These are phyloP conservation scores for Penicillium maclennaniae DNA, from an alignment of 495 filamentous ascomycete species.

Conservation along the genomic window DNA sequence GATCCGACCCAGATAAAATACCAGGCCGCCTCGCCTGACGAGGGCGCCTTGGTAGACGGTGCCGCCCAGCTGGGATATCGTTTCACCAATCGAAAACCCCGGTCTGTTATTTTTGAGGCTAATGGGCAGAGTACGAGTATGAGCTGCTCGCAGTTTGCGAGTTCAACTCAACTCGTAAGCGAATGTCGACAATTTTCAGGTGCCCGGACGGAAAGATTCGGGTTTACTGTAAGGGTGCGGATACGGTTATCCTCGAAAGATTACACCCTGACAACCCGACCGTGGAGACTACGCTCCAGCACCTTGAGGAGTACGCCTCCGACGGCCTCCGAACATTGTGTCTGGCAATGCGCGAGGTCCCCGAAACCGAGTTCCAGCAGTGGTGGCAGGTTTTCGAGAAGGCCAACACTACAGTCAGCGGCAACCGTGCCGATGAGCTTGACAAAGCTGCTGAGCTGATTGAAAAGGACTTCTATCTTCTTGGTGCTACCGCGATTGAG, in stretches of 20 bases:
- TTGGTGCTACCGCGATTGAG: slow-evolving; percentile 97
- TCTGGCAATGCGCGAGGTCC: slow-evolving; percentile 89
- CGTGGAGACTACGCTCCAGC: slow-evolving; percentile 81
- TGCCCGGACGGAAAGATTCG: slow-evolving; percentile 95
- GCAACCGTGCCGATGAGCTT: slow-evolving; percentile 88
- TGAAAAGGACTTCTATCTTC: slow-evolving; percentile 82
- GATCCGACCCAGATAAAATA: slow-evolving; percentile 85
- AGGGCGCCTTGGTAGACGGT: slow-evolving; percentile 93
- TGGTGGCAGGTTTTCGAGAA: slow-evolving; percentile 88
- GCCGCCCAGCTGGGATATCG: slow-evolving; percentile 80
- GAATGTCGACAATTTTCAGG: slow-evolving; percentile 96
- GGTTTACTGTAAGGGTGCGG: slow-evolving; percentile 93
- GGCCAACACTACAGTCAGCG: slow-evolving; percentile 85
- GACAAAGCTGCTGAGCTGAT: slow-evolving; percentile 97
- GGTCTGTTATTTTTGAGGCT: slow-evolving; percentile 74
- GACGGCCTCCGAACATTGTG: slow-evolving; percentile 95
- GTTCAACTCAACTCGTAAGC: slow-evolving; percentile 96
- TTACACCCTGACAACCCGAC: slow-evolving; percentile 74
- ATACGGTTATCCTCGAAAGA: slow-evolving; percentile 94
- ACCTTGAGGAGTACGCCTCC: slow-evolving; percentile 96
- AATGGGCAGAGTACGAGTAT: slow-evolving; percentile 72
- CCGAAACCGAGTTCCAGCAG: slow-evolving; percentile 84
- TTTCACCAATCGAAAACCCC: slow-evolving; percentile 86
- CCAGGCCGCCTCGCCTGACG: slow-evolving; percentile 95
- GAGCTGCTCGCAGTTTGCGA: slow-evolving; percentile 95